These are phyloP conservation scores for Dentipellis sp. DNA, from an alignment of 768 basidiomycete genomes.

Conservation along the genomic window DNA sequence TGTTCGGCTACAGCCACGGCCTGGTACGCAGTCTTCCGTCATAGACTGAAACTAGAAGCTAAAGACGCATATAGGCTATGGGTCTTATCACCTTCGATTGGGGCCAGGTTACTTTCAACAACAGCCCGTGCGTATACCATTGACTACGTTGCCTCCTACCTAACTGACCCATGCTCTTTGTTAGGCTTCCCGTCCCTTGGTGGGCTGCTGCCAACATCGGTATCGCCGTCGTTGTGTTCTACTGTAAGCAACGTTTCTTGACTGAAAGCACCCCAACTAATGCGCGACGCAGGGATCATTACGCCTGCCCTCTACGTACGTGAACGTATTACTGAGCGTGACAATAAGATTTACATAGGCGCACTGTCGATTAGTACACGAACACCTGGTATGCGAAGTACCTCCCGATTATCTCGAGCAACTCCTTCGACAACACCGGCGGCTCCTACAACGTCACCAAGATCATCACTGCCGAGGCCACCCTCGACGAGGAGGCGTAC, in stretches of 20 bases:
- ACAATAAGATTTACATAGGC: not conserved
- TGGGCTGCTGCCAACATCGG: constrained; percentile 3
- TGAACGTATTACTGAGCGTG: not conserved
- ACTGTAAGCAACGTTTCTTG: constrained; percentile 20
- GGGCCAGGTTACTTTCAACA: not conserved
- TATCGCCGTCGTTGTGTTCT: constrained; percentile 28
- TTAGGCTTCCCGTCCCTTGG: not conserved
- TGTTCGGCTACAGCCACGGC: constrained; percentile 38
- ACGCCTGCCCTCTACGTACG: constrained; percentile 23
- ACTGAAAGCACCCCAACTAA: not conserved
- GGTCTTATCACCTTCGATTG: constrained; percentile 2
- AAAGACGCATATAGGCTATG: not conserved
- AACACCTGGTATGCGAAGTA: constrained; percentile 24
- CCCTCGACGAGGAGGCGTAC: constrained; percentile 27
- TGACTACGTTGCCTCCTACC: not conserved
- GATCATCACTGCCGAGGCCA: constrained; percentile 26
- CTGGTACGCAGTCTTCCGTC: not conserved
- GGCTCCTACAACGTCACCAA: constrained; percentile 28
- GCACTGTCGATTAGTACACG: constrained; percentile 13
- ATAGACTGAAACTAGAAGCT: not conserved
- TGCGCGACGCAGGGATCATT: constrained; percentile 21
- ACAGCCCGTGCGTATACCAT: not conserved
- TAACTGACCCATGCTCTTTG: not conserved
- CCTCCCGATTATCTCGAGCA: constrained; percentile 24
- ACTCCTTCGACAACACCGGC: constrained; percentile 33